Percentiles rank a stretch among this genome's conserved stretches.
phyloP scores from a whole-genome alignment of 208 protist species.

The Trypanosoma platydactyli region DNA sequence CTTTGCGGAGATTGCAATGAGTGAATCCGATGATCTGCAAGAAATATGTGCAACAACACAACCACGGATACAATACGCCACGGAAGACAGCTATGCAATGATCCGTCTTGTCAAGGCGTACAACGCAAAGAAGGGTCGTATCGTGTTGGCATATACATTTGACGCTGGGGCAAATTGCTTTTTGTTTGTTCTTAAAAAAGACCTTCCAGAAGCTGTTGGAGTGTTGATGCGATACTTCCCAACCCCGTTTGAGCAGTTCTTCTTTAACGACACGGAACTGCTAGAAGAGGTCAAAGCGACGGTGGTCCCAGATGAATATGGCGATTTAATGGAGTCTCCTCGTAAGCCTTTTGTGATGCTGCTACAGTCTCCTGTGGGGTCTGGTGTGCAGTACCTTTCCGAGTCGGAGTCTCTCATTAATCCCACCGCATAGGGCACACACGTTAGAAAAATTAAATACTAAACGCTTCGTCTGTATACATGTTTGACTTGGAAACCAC shows the following conservation, averaged over 20 bases:
- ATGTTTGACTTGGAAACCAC: no score
- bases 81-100: constrained; percentile 95
- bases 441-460: no score
- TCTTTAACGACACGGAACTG: constrained; percentile 61
- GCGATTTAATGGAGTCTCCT: constrained; percentile 75
- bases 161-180: constrained; percentile 99
- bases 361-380: constrained; percentile 79
- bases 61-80: constrained; percentile 98
- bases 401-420: constrained; percentile 50
- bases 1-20: constrained; percentile 94
- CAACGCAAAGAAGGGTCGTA: constrained; percentile 82
- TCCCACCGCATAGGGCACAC: not conserved
- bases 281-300: constrained; percentile 46
- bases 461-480: no score
- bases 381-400: constrained; percentile 54
- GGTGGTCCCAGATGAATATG: constrained; percentile 31
- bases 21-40: constrained; percentile 98
- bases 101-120: constrained; percentile 93
- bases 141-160: constrained; percentile 97
- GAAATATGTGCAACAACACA: constrained; percentile 96
- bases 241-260: constrained; percentile 64
- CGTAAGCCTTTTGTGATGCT: constrained; percentile 85
- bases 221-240: constrained; percentile 92
- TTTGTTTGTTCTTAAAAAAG: constrained; percentile 92
- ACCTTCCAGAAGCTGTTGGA: constrained; percentile 86